Conservation (phyloP, 768 basidiomycete species). For the Suillus lakei region DNA sequence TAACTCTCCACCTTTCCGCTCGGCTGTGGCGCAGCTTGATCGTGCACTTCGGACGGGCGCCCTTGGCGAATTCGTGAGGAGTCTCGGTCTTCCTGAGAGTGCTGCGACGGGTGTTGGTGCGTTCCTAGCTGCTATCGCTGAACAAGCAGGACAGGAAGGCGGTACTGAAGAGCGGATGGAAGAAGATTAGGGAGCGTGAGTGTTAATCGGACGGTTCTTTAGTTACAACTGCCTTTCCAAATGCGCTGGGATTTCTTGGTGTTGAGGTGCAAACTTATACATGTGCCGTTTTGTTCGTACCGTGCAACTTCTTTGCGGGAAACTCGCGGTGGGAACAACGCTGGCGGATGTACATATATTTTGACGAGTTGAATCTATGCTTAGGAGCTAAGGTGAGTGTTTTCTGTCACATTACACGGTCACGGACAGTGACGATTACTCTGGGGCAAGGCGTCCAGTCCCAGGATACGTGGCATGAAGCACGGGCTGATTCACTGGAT, state of each 20-base stretch:
- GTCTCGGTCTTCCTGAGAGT: slow-evolving; percentile 82
- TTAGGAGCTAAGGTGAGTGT: neutral
- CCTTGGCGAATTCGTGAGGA: slow-evolving; percentile 72
- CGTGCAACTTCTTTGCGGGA: neutral
- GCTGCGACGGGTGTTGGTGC: slow-evolving; percentile 79
- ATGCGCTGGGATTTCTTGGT: neutral
- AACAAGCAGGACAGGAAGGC: slow-evolving; percentile 60
- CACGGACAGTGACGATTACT: neutral
- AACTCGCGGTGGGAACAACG: neutral
- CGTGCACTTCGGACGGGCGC: slow-evolving; percentile 84
- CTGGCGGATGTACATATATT: neutral
- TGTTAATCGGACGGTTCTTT: neutral
- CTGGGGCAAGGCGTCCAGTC: neutral
- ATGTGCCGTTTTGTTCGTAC: neutral
- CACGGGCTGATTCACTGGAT: neutral
- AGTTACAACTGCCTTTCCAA: neutral
- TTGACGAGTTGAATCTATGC: neutral
- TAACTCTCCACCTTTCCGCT: slow-evolving; percentile 82
- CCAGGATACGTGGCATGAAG: neutral
- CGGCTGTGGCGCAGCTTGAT: slow-evolving; percentile 80
- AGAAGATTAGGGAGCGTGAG: slow-evolving; percentile 57
- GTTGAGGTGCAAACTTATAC: neutral
- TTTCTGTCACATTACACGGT: neutral
- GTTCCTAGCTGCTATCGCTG: slow-evolving; percentile 81
- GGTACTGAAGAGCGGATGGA: slow-evolving; percentile 69